phyloP scores from a whole-genome alignment of 108 stramenopile genomes.

The Aurantiochytrium sp. region DNA sequence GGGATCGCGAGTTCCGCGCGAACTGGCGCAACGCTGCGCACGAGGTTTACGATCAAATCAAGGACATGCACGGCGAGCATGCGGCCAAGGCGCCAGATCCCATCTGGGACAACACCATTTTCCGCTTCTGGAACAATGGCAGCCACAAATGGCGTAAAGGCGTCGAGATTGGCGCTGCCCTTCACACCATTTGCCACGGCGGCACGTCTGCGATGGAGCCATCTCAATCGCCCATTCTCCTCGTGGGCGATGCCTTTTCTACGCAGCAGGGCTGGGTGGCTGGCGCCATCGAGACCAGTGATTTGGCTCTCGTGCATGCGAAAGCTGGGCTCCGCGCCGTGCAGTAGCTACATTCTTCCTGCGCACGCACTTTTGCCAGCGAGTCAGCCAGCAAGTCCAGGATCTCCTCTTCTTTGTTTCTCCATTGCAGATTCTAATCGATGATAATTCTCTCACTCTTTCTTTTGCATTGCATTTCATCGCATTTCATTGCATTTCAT shows the following conservation, averaged over 20 bases:
- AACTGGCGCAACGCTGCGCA: background rate
- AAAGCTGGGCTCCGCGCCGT: background rate
- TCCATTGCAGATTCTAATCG: too few species aligned
- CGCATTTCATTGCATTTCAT: too few species aligned
- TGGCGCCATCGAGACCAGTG: background rate
- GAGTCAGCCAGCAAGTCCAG: too few species aligned
- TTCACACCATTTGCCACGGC: background rate
- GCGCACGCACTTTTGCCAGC: too few species aligned
- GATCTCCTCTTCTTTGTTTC: too few species aligned
- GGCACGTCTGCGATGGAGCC: background rate
- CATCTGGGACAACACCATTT: background rate
- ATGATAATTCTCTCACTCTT: too few species aligned
- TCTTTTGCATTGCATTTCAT: too few species aligned
- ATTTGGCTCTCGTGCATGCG: background rate
- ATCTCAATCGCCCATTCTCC: background rate
- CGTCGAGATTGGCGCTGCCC: background rate
- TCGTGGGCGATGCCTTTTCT: background rate
- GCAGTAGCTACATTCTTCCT: too few species aligned
- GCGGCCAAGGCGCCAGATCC: background rate
- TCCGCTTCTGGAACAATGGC: background rate
- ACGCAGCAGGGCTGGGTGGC: background rate
- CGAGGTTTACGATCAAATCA: background rate
- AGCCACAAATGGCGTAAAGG: slow-evolving; percentile 1
- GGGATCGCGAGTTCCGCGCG: background rate
- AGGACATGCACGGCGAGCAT: background rate